These are phyloP conservation scores for Hyparrhenia diplandra DNA, from an alignment of 176 grass and related monocot species.

Conservation along the genomic window DNA sequence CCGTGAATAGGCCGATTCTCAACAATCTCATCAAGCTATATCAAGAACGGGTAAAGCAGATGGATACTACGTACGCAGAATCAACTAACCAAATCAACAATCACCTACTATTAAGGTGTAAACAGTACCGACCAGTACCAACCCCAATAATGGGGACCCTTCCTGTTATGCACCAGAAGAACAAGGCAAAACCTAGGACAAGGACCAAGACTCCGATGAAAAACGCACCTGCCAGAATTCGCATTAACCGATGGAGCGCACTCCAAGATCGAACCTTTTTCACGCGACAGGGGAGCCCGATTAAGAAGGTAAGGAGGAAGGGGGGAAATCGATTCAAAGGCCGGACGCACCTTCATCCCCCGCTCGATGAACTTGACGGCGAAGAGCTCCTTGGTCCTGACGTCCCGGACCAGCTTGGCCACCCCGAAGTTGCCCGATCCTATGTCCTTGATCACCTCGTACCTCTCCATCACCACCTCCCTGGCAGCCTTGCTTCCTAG, in stretches of 20 bases:
- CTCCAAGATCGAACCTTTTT: background rate
- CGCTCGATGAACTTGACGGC: conserved; percentile 96
- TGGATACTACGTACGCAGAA: background rate
- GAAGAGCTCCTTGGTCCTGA: conserved; percentile 77
- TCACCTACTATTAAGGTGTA: background rate
- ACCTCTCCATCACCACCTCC: conserved; percentile 61
- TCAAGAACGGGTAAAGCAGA: background rate
- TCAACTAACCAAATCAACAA: background rate
- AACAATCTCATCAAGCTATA: background rate
- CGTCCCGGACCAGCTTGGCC: conserved; percentile 82
- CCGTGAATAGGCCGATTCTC: too few relatives aligned
- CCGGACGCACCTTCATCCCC: conserved; percentile 69
- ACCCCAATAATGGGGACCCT: background rate
- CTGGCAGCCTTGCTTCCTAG: background rate
- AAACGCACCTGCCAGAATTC: background rate
- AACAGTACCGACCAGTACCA: background rate
- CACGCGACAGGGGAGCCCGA: background rate
- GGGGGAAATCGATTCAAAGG: background rate
- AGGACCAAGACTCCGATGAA: background rate
- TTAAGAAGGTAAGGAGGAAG: background rate
- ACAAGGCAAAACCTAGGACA: background rate
- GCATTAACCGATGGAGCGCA: conserved; percentile 19
- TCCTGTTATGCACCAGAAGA: conserved; percentile 13
- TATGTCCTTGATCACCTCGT: conserved; percentile 90
- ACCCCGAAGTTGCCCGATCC: conserved; percentile 96